Evolutionary conservation across 2,329 filamentous ascomycete species (phyloP).

Genomic region (Paraphaeosphaeria sporulosa): DNA sequence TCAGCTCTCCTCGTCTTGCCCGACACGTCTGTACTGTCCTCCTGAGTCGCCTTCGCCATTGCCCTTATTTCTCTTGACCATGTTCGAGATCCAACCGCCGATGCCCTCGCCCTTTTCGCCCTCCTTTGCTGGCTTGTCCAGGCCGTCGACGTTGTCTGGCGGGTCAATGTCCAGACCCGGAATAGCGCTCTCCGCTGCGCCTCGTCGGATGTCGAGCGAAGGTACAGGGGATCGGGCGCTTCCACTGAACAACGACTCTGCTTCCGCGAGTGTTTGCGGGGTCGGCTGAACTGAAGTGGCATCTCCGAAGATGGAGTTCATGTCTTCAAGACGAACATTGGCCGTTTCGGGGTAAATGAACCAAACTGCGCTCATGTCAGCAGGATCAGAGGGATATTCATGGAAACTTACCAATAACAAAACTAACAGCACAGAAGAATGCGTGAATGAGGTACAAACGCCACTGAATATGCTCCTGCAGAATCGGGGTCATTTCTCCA

Average conservation of each 20-base stretch:
- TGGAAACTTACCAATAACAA: slow-evolving; percentile 83
- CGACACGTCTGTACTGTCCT: slow-evolving; percentile 57
- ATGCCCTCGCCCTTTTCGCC: slow-evolving; percentile 61
- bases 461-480: slow-evolving; percentile 94
- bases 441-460: slow-evolving; percentile 93
- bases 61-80: slow-evolving; percentile 64
- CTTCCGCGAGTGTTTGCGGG: slow-evolving; percentile 78
- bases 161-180: slow-evolving; percentile 84
- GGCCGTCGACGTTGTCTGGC: slow-evolving; percentile 66
- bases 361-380: slow-evolving; percentile 71
- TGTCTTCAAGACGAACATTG: slow-evolving; percentile 93
- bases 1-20: slow-evolving; percentile 51
- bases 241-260: slow-evolving; percentile 79
- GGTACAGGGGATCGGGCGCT: slow-evolving; percentile 76
- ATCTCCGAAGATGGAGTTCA: slow-evolving; percentile 94
- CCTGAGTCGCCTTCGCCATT: slow-evolving; percentile 53
- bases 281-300: slow-evolving; percentile 84
- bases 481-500: slow-evolving; percentile 89
- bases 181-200: slow-evolving; percentile 70
- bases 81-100: slow-evolving; percentile 73
- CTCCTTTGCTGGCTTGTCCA: slow-evolving; percentile 53
- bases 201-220: slow-evolving; percentile 73
- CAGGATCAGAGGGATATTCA: slow-evolving; percentile 1
- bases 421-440: slow-evolving; percentile 94
- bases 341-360: slow-evolving; percentile 98